Evolutionary conservation across 1,284 basidiomycete species (phyloP).

Genomic region (Leccinum ambiguum): DNA sequence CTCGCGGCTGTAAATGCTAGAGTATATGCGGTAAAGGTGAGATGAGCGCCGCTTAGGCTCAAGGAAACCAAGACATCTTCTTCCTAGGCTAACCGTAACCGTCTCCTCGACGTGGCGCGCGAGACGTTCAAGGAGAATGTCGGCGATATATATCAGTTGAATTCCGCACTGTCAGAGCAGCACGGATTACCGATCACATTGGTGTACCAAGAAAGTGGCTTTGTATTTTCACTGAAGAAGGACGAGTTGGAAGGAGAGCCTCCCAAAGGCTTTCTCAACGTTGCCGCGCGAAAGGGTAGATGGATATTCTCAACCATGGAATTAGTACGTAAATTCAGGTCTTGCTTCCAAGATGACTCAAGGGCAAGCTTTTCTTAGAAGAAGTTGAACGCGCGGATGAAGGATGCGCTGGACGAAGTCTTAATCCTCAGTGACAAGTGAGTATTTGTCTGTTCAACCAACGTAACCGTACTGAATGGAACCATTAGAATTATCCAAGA

Average conservation of each 20-base stretch:
- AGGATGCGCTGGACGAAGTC: conserved; percentile 81
- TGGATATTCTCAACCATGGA: conserved; percentile 81
- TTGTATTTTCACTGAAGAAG: conserved; percentile 70
- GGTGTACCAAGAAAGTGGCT: conserved; percentile 70
- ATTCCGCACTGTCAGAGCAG: conserved; percentile 54
- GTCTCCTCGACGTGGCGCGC: conserved; percentile 87
- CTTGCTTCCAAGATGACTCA: not conserved
- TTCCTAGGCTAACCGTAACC: conserved; percentile 69
- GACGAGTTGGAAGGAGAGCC: conserved; percentile 60
- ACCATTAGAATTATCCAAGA: conserved; percentile 68
- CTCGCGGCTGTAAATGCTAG: conserved; percentile 68
- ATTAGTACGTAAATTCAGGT: conserved; percentile 49
- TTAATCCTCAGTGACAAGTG: conserved; percentile 79
- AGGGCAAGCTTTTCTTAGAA: conserved; percentile 40
- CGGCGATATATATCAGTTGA: conserved; percentile 76
- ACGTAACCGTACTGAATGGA: not conserved
- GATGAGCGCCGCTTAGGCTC: too few species aligned
- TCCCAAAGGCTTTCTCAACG: conserved; percentile 71
- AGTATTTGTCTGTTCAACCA: conserved; percentile 13
- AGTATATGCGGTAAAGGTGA: conserved; percentile 77
- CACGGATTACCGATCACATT: conserved; percentile 65
- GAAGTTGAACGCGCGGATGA: conserved; percentile 82
- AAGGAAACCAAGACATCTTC: not conserved
- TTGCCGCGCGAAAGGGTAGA: conserved; percentile 63
- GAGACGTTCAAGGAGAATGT: conserved; percentile 92